Evolutionary conservation across 176 grass and related monocot species (phyloP).

Genomic region (Carex scoparia): DNA sequence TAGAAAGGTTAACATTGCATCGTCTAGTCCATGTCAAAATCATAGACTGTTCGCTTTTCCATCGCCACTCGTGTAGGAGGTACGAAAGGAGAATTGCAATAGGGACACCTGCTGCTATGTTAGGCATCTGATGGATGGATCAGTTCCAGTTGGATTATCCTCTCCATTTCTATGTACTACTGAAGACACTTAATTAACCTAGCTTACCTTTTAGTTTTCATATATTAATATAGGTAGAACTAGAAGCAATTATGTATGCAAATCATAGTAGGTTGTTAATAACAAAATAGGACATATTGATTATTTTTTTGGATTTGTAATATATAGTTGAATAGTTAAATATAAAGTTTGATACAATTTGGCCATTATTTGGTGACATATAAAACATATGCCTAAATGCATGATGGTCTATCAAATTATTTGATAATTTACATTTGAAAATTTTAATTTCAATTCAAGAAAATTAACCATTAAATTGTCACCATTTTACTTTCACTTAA

Average conservation of each 20-base stretch:
- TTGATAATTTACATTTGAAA: no score
- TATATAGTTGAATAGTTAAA: no score
- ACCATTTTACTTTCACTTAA: no score
- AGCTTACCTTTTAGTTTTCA: background rate
- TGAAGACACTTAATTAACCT: background rate
- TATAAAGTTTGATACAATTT: no score
- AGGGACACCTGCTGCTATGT: slow-evolving; percentile 5
- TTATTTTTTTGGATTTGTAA: no score
- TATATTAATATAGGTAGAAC: background rate
- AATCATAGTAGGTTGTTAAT: no score
- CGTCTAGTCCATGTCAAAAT: slow-evolving; percentile 22
- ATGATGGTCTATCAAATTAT: no score
- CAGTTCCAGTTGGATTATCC: background rate
- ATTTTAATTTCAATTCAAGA: no score
- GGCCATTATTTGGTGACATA: no score
- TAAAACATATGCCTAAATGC: no score
- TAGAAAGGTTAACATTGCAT: slow-evolving; percentile 16
- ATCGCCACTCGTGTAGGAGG: slow-evolving; percentile 9
- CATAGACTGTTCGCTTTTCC: slow-evolving; percentile 22
- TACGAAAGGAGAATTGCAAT: slow-evolving; percentile 16
- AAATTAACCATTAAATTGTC: no score
- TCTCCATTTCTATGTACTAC: background rate
- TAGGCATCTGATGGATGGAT: slow-evolving; percentile 19
- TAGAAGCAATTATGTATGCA: background rate
- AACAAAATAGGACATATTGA: no score